Evolutionary conservation across 768 basidiomycete species (phyloP), one percentile per base, ranked within the genome.

Genomic region (Coprinopsis strossmayeri): DNA sequence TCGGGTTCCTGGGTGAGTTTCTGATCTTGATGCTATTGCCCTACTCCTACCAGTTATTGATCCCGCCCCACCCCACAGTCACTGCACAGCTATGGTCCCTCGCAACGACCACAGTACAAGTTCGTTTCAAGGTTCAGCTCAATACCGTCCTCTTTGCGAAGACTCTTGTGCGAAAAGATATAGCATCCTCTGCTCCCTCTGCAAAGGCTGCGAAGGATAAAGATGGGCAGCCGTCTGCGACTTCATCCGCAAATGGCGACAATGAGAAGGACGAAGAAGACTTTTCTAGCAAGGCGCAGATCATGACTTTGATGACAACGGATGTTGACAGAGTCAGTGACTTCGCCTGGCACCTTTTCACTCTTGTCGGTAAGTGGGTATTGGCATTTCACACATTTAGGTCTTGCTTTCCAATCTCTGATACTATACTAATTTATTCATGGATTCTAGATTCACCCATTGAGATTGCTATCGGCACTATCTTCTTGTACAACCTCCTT

Each of bases 301-400:
- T 96, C 57, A 93, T 95, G 91, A 94, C 89, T 2, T 76, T 95
- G 24, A 93, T 95, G 88, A 94, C 92, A 4, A 92, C 91, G 3
- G 92, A 96, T 55, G 90, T 93, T 24, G 91, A 94, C 62, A 77
- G 92, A 47, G 84, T 94, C 53, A 81, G 84, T 62, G 89, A 94
- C 44, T 89, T 94, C 58, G 67, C 81, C 1, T 87, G 81, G 81
- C 85, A 91, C 60, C 55, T 85, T 45, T 90, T 87, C 60, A 70
- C 84, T 1, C 74, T 91, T 32, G 72, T 91, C 46, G 85, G 86
- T 84, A 53, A 42, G 77, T 59, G n/a, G n/a, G n/a, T n/a, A n/a
- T n/a, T n/a, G n/a, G n/a, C n/a, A n/a, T n/a, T n/a, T n/a, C n/a
- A n/a, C n/a, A n/a, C n/a, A n/a, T n/a, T n/a, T n/a, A n/a, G n/a